Evolutionary conservation across 2,329 filamentous ascomycete genomes (phyloP).

Genomic region (Ascochyta rabiei): DNA sequence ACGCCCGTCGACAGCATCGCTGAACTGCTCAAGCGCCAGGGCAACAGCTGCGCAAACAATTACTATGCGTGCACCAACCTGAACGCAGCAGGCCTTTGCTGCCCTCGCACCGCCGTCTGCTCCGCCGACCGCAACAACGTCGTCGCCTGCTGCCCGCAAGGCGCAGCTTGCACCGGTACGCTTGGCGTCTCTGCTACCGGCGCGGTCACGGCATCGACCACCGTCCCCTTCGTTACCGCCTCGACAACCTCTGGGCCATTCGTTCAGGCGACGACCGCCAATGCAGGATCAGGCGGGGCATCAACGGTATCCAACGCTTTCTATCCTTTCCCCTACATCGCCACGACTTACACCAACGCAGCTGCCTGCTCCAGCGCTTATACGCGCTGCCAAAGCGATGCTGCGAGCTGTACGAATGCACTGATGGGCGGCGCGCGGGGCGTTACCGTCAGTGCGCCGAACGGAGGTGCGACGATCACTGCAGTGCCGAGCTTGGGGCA

Average conservation of each 20-base stretch:
- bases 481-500: constrained; percentile 45
- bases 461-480: constrained; percentile 58
- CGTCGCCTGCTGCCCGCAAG: constrained; percentile 66
- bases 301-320: constrained; percentile 56
- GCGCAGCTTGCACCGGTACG: constrained; percentile 63
- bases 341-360: constrained; percentile 60
- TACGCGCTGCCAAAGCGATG: constrained; percentile 57
- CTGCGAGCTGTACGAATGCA: constrained; percentile 47
- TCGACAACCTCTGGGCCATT: constrained; percentile 28
- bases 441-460: constrained; percentile 58
- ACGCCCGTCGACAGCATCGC: constrained; percentile 25
- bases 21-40: constrained; percentile 46
- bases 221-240: constrained; percentile 26
- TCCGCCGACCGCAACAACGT: constrained; percentile 62
- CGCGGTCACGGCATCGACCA: constrained; percentile 19
- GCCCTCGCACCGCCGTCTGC: constrained; percentile 59
- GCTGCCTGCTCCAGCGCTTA: constrained; percentile 61
- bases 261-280: constrained; percentile 28
- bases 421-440: constrained; percentile 57
- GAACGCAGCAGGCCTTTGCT: constrained; percentile 62
- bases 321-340: constrained; percentile 60
- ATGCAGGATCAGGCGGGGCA: constrained; percentile 7
- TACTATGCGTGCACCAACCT: constrained; percentile 61
- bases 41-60: constrained; percentile 55
- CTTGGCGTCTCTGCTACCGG: constrained; percentile 40